These are phyloP conservation scores for Calonectria crousiana DNA, from an alignment of 2,329 filamentous ascomycete species.

Conservation along the genomic window DNA sequence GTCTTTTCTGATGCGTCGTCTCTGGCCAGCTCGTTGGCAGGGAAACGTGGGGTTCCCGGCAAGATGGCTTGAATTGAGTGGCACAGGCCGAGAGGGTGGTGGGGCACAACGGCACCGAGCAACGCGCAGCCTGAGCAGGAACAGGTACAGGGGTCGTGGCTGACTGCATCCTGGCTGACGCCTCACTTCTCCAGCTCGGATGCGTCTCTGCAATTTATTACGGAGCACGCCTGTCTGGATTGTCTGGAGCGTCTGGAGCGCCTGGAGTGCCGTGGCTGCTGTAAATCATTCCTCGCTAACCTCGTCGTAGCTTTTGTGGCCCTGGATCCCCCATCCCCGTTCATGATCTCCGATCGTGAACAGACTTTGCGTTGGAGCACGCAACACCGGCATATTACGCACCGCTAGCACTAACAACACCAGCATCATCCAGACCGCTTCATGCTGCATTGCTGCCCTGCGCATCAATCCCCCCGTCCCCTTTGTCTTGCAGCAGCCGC, in stretches of 20 bases:
- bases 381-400: not conserved
- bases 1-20: slow-evolving; percentile 41
- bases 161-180: not conserved
- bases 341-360: slow-evolving; percentile 38
- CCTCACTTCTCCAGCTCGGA: slow-evolving; percentile 4
- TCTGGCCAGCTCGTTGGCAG: slow-evolving; percentile 41
- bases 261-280: not conserved
- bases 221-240: not conserved
- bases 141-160: not conserved
- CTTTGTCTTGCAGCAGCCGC: not conserved
- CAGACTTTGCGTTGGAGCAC: not conserved
- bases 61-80: slow-evolving; percentile 21
- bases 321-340: slow-evolving; percentile 38
- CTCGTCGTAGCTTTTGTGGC: not conserved
- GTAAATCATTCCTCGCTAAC: not conserved
- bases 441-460: not conserved
- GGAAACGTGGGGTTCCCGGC: slow-evolving; percentile 39
- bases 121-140: slow-evolving; percentile 31
- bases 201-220: not conserved
- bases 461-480: not conserved
- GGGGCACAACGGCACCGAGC: slow-evolving; percentile 34
- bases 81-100: not conserved
- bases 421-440: not conserved
- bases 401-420: not conserved
- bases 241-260: no score